Evolutionary conservation across 192 early-diverging fungal species (phyloP), one percentile per base, ranked within the genome.

Genomic region (Kickxella alabastrina): DNA sequence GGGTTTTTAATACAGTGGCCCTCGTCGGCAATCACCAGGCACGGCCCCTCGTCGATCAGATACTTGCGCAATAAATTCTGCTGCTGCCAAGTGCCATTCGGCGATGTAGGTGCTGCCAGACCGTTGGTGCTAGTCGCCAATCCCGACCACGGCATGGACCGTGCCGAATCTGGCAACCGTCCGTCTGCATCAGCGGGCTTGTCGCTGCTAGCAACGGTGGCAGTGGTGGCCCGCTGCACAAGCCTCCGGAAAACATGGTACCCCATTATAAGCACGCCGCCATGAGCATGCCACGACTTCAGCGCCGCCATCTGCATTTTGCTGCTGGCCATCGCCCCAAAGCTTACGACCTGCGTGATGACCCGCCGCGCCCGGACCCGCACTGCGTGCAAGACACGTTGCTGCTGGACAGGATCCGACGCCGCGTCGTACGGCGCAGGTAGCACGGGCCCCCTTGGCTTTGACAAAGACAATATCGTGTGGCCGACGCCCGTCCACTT

Each of bases 21-120:
- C 71, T 95, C 91, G 63, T 95, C 92, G 1, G 83, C 81, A 23
- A 95, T 76, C 0, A 89, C 65, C 6, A 95, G 45, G 18, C 80
- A 76, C 1, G 92, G 82, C 2, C 89, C 89, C 2, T 82, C 79
- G 9, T 77, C 61, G n/a, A 85, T 32, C 18, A 91, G 43, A 6
- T 65, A 67, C 22, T 54, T 4, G 9, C 53, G 50, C 24, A 73
- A 59, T 6, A 49, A 50, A 17, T 0, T 6, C 4, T 17, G 14
- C 29, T 7, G 56, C 31, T 0, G 27, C 17, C 13, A 14, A 6
- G 12, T 5, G 7, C 10, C 43, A 18, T 1, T 29, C 19, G 19
- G n/a, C 29, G 6, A 13, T 25, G 19, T n/a, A n/a, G n/a, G n/a
- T n/a, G n/a, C n/a, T n/a, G n/a, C n/a, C n/a, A n/a, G n/a, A n/a